phyloP scores from a whole-genome alignment of 352 stramenopile genomes.

The Pythium folliculosum region DNA sequence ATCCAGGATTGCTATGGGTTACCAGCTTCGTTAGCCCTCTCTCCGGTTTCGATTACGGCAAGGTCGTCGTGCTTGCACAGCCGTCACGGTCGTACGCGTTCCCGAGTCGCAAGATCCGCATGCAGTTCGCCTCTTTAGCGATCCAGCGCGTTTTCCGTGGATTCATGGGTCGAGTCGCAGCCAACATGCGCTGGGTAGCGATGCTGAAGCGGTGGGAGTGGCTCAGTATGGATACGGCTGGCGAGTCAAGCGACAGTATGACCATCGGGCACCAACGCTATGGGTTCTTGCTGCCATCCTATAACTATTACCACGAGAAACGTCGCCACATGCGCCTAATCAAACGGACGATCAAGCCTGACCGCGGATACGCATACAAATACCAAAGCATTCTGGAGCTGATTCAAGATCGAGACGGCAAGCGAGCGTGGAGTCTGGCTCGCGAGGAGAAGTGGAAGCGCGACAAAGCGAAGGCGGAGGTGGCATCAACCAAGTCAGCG shows the following conservation, averaged over 20 bases:
- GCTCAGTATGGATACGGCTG: constrained; percentile 43
- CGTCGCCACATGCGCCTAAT: constrained; percentile 55
- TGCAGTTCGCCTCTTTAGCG: constrained; percentile 29
- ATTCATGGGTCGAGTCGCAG: constrained; percentile 47
- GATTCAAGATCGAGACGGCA: constrained; percentile 63
- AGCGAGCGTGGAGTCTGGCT: constrained; percentile 59
- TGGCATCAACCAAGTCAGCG: background rate
- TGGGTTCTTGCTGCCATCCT: constrained; percentile 55
- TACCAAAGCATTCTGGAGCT: constrained; percentile 72
- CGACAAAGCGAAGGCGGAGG: constrained; percentile 5
- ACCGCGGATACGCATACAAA: constrained; percentile 64
- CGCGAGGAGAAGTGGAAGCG: constrained; percentile 37
- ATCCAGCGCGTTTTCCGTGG: constrained; percentile 64
- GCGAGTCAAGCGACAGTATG: constrained; percentile 44
- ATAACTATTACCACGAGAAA: constrained; percentile 44
- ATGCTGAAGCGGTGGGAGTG: constrained; percentile 81
- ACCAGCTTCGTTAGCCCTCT: constrained; percentile 39
- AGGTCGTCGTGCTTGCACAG: constrained; percentile 41
- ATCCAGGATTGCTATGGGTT: constrained; percentile 50
- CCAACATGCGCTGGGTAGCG: constrained; percentile 61
- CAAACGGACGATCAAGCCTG: constrained; percentile 36
- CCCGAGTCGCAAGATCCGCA: constrained; percentile 47
- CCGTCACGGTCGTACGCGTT: constrained; percentile 55
- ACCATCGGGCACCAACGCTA: constrained; percentile 54
- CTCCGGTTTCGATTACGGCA: constrained; percentile 56